These are phyloP conservation scores for Leccinum cinnamomeum DNA, from an alignment of 1,284 basidiomycete species.

Conservation along the genomic window DNA sequence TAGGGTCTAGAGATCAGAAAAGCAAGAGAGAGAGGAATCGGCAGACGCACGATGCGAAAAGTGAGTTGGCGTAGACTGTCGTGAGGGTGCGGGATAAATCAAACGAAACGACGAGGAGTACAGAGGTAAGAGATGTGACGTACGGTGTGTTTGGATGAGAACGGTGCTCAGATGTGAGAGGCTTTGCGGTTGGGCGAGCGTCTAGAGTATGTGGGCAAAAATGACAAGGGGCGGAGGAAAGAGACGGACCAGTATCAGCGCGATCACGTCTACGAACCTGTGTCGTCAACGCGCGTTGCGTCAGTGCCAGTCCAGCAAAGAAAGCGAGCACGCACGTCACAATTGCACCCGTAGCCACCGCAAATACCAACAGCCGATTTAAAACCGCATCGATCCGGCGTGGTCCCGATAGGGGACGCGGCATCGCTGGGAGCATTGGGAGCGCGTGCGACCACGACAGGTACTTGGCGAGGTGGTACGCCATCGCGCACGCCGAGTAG, in stretches of 20 bases:
- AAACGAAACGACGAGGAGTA: neutral
- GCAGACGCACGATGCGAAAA: neutral
- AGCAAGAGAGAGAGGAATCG: neutral
- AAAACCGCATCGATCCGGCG: conserved; percentile 25
- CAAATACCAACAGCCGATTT: conserved; percentile 28
- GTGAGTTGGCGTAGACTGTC: neutral
- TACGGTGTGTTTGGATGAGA: conserved; percentile 32
- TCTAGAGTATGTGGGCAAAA: conserved; percentile 12
- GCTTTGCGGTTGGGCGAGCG: conserved; percentile 16
- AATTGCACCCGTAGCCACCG: conserved; percentile 29
- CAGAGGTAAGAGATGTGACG: conserved; percentile 3
- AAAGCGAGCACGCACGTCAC: conserved; percentile 21
- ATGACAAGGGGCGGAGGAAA: neutral
- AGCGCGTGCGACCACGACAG: neutral
- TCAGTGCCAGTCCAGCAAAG: neutral
- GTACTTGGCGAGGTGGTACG: conserved; percentile 24
- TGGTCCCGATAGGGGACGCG: conserved; percentile 1
- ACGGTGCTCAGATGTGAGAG: conserved; percentile 25
- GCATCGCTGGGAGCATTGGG: neutral
- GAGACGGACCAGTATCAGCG: conserved; percentile 7
- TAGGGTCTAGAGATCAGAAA: neutral
- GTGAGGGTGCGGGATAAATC: no score
- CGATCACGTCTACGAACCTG: conserved; percentile 31
- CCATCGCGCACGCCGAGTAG: conserved; percentile 25
- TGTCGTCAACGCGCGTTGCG: neutral